These are phyloP conservation scores for Gremmenia infestans DNA, from an alignment of 2,329 filamentous ascomycete species.

Conservation along the genomic window DNA sequence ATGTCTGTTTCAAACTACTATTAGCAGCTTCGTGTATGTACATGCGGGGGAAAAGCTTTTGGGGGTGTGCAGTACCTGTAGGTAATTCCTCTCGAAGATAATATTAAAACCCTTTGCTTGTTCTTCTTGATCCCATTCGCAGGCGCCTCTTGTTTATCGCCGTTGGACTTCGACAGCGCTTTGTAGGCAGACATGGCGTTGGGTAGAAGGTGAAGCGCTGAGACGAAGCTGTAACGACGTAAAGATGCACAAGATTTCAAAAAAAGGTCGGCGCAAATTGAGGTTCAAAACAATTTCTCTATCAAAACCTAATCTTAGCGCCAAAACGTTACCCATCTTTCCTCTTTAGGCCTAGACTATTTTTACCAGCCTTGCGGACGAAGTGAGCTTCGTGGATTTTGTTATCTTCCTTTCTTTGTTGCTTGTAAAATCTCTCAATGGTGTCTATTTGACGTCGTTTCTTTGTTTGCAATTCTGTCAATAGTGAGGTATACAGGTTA, in stretches of 20 bases:
- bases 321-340: conserved; percentile 1
- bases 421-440: not conserved
- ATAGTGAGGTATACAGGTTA: too few species aligned
- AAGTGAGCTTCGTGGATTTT: not conserved
- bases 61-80: conserved; percentile 52
- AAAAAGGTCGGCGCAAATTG: conserved; percentile 20
- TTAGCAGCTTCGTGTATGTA: not conserved
- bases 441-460: too few species aligned
- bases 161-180: conserved; percentile 58
- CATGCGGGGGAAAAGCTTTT: not conserved
- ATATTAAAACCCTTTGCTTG: conserved; percentile 76
- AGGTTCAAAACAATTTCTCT: not conserved
- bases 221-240: not conserved
- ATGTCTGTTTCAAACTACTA: conserved; percentile 54
- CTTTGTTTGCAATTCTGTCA: too few species aligned
- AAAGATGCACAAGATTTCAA: not conserved
- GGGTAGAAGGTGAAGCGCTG: conserved; percentile 3
- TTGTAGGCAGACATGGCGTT: conserved; percentile 69
- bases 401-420: not conserved
- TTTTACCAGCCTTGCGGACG: not conserved
- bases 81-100: conserved; percentile 89
- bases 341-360: not conserved
- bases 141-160: conserved; percentile 45
- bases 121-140: conserved; percentile 52
- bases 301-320: conserved; percentile 23